Conservation (phyloP, 179 eudicot genomes). For the Carnegiea gigantea region DNA sequence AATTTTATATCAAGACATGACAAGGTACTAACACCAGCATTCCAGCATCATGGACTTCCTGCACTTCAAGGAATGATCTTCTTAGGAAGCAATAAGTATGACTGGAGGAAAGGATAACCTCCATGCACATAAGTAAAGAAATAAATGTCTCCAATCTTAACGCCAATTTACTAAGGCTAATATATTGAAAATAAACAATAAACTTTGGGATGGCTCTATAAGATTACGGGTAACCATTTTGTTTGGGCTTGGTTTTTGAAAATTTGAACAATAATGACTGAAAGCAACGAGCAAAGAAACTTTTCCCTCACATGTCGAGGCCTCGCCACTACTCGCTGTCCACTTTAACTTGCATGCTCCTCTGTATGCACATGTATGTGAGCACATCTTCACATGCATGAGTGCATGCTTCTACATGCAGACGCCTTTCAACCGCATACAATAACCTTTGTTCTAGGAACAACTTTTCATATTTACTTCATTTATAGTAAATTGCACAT, state of each 20-base stretch:
- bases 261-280: not conserved
- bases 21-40: not conserved
- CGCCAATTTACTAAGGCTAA: not conserved
- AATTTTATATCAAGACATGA: too few species aligned
- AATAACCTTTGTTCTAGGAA: not conserved
- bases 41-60: not conserved
- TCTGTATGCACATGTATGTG: not conserved
- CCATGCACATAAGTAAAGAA: not conserved
- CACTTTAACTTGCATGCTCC: not conserved
- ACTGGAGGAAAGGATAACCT: not conserved
- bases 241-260: not conserved
- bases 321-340: not conserved
- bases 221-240: not conserved
- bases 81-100: not conserved
- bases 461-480: constrained; percentile 8
- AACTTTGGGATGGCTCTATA: not conserved
- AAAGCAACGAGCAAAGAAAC: not conserved
- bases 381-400: not conserved
- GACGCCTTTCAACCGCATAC: not conserved
- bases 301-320: not conserved
- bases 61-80: not conserved
- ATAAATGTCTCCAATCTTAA: not conserved
- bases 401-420: not conserved
- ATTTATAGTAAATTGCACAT: not conserved
- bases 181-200: not conserved